Conservation (phyloP, 768 basidiomycete genomes). For the Pleurotus ostreatus region DNA sequence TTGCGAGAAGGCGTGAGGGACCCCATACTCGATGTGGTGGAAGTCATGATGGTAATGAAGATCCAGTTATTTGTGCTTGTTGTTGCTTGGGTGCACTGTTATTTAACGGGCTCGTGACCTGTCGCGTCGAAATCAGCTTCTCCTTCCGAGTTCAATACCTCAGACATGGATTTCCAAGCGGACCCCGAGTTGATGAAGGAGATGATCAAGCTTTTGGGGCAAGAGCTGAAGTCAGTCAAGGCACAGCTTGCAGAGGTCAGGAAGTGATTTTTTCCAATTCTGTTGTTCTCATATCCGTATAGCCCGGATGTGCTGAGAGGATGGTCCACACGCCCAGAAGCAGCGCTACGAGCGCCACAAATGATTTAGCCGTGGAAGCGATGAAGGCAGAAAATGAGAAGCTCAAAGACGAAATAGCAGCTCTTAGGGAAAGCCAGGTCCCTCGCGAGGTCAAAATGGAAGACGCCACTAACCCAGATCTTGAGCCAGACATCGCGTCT, state of each 20-base stretch:
- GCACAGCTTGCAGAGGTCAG: background rate
- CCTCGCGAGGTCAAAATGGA: no score
- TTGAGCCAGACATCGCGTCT: no score
- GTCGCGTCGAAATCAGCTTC: background rate
- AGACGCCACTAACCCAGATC: no score
- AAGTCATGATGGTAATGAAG: conserved; percentile 14
- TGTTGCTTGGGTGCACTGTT: no score
- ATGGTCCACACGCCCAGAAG: background rate
- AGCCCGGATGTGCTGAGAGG: background rate
- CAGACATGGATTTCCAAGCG: background rate
- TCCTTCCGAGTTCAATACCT: conserved; percentile 8
- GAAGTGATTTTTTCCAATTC: background rate
- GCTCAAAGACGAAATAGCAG: background rate
- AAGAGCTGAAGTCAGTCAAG: background rate
- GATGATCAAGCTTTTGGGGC: background rate
- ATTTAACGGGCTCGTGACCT: no score
- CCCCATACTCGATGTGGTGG: conserved; percentile 23
- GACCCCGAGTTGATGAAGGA: background rate
- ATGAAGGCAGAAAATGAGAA: background rate
- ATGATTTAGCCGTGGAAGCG: background rate
- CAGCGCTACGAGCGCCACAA: background rate
- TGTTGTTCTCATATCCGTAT: background rate
- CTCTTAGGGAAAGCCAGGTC: background rate
- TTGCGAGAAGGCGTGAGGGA: conserved; percentile 61
- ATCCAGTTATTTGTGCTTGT: no score